Percentiles rank a stretch among this genome's conserved stretches.
phyloP scores from a whole-genome alignment of 768 basidiomycete genomes.

The Lactarius tabidus region DNA sequence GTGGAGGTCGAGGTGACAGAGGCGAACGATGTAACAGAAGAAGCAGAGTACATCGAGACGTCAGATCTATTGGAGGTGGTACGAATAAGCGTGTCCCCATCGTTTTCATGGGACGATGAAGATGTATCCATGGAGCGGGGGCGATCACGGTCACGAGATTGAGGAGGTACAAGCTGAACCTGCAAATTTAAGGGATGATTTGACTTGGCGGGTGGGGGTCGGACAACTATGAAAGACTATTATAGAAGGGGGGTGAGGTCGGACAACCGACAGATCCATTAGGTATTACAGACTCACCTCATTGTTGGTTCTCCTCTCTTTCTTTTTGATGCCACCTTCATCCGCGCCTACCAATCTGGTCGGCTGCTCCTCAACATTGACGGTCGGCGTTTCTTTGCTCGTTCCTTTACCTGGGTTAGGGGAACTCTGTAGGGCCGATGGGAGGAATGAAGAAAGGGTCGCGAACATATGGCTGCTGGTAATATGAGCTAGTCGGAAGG shows the following conservation, averaged over 20 bases:
- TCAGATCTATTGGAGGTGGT: constrained; percentile 53
- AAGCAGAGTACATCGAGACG: constrained; percentile 39
- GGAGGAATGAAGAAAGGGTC: constrained; percentile 21
- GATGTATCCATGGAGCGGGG: constrained; percentile 45
- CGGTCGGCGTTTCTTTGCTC: not conserved
- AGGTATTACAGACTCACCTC: constrained; percentile 39
- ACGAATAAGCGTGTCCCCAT: constrained; percentile 35
- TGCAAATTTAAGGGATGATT: constrained; percentile 89
- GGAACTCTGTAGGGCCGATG: constrained; percentile 19
- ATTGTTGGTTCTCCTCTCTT: constrained; percentile 45
- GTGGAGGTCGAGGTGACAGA: constrained; percentile 37
- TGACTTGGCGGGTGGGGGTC: constrained; percentile 80
- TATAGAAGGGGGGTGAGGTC: not conserved
- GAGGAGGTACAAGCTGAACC: constrained; percentile 83
- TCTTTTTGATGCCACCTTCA: constrained; percentile 39
- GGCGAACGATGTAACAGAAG: constrained; percentile 43
- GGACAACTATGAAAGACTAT: constrained; percentile 88
- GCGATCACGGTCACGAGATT: constrained; percentile 38
- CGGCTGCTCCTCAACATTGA: not conserved
- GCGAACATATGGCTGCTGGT: constrained; percentile 18
- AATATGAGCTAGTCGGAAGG: not conserved
- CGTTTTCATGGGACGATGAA: constrained; percentile 30
- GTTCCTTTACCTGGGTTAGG: constrained; percentile 14
- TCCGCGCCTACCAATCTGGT: constrained; percentile 24
- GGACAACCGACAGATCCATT: not conserved